Base-by-base conservation (phyloP, 257 asterid genomes). In the Misopates orontium region DNA sequence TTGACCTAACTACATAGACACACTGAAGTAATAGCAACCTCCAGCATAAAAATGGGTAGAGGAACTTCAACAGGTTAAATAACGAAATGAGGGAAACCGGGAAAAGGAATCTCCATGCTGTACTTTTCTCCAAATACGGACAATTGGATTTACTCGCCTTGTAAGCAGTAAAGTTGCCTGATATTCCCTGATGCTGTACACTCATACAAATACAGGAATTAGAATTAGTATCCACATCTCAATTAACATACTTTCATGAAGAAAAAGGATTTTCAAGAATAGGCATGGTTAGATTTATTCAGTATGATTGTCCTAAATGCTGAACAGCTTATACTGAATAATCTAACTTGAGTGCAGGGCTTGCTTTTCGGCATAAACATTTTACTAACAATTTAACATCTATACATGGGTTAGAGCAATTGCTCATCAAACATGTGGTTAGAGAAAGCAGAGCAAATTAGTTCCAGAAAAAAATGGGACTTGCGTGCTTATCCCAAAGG, bases 161-260 rank as follows among this genome's bases (percentile, higher is more conserved):
- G 97, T 71, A 83, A 62, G 83, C 91, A 92, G 81, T 89, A 89
- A 40, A 89, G 95, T 77, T 92, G 97, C 63, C 86, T 83, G 67
- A 89, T 83, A 76, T 92, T 92, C 61, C 98, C 98, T 14, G 98
- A 92, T 42, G 98, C 97, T 92, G 96, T 61, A 28, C 28, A 58
- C 62, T 62, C 65, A 68, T 31, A 64, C 52, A 72, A 53, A 53
- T 24, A 58, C 0, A 44, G 20, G 60, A 64, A 70, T 76, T 52
- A 69, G 70, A 49, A 64, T 15, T n/a, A 9, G 18, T 31, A 21
- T 56, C 28, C 15, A 50, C 55, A 12, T 4, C 14, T 41, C 25
- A 17, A 11, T 25, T 28, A 41, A 8, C 36, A 44, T 24, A 7
- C 17, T 13, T 24, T 10, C 17, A 14, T n/a, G n/a, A 68, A 44